Evolutionary conservation across 257 asterid genomes (phyloP).

Genomic region (Lantana camara): DNA sequence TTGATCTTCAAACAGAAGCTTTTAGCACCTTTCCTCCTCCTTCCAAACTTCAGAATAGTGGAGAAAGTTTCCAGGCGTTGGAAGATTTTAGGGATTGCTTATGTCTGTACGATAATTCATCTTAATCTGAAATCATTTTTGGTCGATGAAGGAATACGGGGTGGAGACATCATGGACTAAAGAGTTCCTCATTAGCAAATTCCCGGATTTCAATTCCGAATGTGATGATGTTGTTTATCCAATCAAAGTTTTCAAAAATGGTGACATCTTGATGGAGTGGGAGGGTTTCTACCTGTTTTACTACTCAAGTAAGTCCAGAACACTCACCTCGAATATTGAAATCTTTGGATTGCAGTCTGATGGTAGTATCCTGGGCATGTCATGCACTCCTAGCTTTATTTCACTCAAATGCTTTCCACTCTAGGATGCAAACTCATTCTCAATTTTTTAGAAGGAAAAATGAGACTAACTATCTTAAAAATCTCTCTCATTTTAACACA

Average conservation of each 20-base stretch:
- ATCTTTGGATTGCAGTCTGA: neutral
- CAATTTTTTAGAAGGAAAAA: no score
- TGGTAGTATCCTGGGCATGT: no score
- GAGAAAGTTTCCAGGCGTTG: constrained; percentile 5
- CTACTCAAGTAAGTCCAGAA: constrained; percentile 23
- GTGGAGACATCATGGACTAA: constrained; percentile 39
- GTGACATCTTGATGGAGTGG: constrained; percentile 43
- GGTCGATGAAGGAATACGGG: constrained; percentile 55
- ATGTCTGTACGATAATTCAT: constrained; percentile 34
- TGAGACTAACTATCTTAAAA: no score
- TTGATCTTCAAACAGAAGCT: no score
- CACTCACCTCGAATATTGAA: constrained; percentile 2
- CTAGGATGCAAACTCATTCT: constrained; percentile 18
- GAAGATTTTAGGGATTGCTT: constrained; percentile 24
- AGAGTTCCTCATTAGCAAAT: constrained; percentile 27
- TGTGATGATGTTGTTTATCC: constrained; percentile 20
- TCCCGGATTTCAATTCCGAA: constrained; percentile 1
- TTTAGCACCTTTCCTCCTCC: constrained; percentile 27
- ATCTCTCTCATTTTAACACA: no score
- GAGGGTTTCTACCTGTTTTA: constrained; percentile 30
- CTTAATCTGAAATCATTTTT: constrained; percentile 31
- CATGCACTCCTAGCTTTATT: constrained; percentile 38
- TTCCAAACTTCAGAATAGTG: no score
- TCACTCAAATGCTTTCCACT: constrained; percentile 28
- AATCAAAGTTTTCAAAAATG: constrained; percentile 41